phyloP scores from a whole-genome alignment of 495 filamentous ascomycete species.

The Thozetella sp. region DNA sequence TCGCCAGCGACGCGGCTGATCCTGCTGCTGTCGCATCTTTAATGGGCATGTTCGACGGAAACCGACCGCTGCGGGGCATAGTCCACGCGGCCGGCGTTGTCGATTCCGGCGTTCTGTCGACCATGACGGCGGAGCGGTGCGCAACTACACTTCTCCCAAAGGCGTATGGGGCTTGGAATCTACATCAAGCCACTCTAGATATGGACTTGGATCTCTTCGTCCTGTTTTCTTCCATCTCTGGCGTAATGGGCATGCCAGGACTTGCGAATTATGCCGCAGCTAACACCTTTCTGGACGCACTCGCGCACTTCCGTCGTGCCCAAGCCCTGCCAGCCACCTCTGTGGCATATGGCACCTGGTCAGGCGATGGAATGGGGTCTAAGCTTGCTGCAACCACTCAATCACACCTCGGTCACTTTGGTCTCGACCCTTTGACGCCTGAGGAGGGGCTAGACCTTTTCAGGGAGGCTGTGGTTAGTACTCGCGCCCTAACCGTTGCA shows the following conservation, averaged over 20 bases:
- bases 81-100: slow-evolving; percentile 39
- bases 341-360: slow-evolving; percentile 24
- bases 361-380: slow-evolving; percentile 24
- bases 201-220: slow-evolving; percentile 56
- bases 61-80: slow-evolving; percentile 48
- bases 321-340: slow-evolving; percentile 22
- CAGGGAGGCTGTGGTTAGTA: slow-evolving; percentile 9
- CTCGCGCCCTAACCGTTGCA: slow-evolving; percentile 16
- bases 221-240: slow-evolving; percentile 50
- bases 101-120: slow-evolving; percentile 37
- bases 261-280: slow-evolving; percentile 56
- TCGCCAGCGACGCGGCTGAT: slow-evolving; percentile 33
- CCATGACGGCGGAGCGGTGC: slow-evolving; percentile 37
- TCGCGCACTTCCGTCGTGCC: slow-evolving; percentile 27
- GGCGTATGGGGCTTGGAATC: slow-evolving; percentile 36
- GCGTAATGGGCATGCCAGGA: slow-evolving; percentile 43
- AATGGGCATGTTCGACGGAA: slow-evolving; percentile 15
- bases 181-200: slow-evolving; percentile 37
- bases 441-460: slow-evolving; percentile 15
- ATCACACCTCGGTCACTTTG: slow-evolving; percentile 16
- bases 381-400: slow-evolving; percentile 8
- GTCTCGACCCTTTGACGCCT: slow-evolving; percentile 12
- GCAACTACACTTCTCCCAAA: slow-evolving; percentile 34
- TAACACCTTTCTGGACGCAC: slow-evolving; percentile 50
- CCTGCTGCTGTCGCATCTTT: slow-evolving; percentile 7